These are phyloP conservation scores for Pythium apleroticum DNA, from an alignment of 352 stramenopile species.

Conservation along the genomic window DNA sequence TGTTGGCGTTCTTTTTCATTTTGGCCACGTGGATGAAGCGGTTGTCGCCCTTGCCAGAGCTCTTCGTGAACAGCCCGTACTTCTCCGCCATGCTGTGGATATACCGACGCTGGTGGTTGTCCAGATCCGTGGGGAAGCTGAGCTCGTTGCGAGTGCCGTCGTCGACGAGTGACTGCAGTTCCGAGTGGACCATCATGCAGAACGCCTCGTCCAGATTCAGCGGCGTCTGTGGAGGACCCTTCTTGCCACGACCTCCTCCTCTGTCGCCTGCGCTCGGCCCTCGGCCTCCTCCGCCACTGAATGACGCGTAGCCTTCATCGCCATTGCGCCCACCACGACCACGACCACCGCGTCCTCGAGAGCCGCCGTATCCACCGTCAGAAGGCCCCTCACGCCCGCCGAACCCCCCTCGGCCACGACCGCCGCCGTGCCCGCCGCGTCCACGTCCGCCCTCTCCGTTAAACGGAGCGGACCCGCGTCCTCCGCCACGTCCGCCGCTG, in stretches of 20 bases:
- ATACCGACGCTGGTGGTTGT: slow-evolving; percentile 79
- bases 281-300: slow-evolving; percentile 1
- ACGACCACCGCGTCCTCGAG: slow-evolving; percentile 7
- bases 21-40: slow-evolving; percentile 82
- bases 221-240: slow-evolving; percentile 12
- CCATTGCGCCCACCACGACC: slow-evolving; percentile 15
- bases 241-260: slow-evolving; percentile 8
- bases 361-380: slow-evolving; percentile 4
- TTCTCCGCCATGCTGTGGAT: slow-evolving; percentile 83
- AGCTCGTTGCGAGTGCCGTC: slow-evolving; percentile 55
- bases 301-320: not conserved
- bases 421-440: slow-evolving; percentile 7
- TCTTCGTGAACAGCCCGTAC: slow-evolving; percentile 82
- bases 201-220: slow-evolving; percentile 69
- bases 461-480: slow-evolving; percentile 1
- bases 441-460: slow-evolving; percentile 2
- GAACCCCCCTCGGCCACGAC: slow-evolving; percentile 11
- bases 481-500: slow-evolving; percentile 2
- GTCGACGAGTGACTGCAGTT: slow-evolving; percentile 66
- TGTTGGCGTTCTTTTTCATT: slow-evolving; percentile 81
- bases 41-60: slow-evolving; percentile 57
- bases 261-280: slow-evolving; percentile 6
- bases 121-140: slow-evolving; percentile 63
- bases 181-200: slow-evolving; percentile 59
- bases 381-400: slow-evolving; percentile 1